Percentiles rank a stretch among this genome's conserved stretches.
Evolutionary conservation across 2,329 filamentous ascomycete genomes (phyloP).

Genomic region (Didymella lethalis): DNA sequence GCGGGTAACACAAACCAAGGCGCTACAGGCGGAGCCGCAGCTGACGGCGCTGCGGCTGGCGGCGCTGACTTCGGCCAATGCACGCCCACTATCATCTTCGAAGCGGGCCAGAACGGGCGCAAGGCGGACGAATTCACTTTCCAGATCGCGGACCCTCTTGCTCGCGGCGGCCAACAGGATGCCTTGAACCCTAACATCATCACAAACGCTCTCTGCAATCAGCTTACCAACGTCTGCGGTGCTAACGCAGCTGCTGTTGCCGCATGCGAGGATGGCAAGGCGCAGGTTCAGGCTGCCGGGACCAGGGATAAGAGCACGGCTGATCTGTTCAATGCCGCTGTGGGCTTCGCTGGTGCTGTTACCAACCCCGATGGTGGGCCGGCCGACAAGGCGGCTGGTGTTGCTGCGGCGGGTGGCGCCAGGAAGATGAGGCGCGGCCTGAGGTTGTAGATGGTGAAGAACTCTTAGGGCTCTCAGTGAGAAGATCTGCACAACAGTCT

Average conservation of each 20-base stretch:
- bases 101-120: constrained; percentile 62
- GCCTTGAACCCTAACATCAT: constrained; percentile 77
- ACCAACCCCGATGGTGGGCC: constrained; percentile 45
- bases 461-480: too few relatives aligned
- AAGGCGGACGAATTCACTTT: constrained; percentile 69
- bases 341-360: constrained; percentile 50
- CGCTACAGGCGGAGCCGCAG: constrained; percentile 11
- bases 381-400: constrained; percentile 29
- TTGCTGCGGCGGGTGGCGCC: constrained; percentile 15
- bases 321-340: constrained; percentile 51
- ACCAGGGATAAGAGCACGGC: constrained; percentile 53
- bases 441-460: constrained; percentile 19
- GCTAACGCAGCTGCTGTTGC: constrained; percentile 67
- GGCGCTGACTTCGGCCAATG: constrained; percentile 49
- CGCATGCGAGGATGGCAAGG: constrained; percentile 62
- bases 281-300: constrained; percentile 58
- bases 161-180: constrained; percentile 69
- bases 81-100: constrained; percentile 66
- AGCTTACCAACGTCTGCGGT: constrained; percentile 71
- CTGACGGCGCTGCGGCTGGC: constrained; percentile 18
- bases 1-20: constrained; percentile 16
- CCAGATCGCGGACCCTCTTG: constrained; percentile 69
- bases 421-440: constrained; percentile 37
- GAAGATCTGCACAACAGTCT: too few relatives aligned
- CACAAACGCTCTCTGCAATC: constrained; percentile 75